These are phyloP conservation scores for Tylopilus subfusipes DNA, from an alignment of 768 basidiomycete species.

Conservation along the genomic window DNA sequence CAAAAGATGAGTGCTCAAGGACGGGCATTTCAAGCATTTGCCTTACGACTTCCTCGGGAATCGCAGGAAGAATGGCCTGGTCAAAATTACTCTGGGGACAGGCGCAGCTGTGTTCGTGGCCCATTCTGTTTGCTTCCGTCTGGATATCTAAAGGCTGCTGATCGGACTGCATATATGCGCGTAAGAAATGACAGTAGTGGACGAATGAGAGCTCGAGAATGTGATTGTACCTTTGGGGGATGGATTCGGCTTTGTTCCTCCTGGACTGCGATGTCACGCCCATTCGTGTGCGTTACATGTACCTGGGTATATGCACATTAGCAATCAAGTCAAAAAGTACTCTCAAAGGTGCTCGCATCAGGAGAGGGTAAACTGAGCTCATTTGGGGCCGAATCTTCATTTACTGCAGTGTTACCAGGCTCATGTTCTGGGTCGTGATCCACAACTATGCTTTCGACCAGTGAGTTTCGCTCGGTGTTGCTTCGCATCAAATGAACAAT, in stretches of 20 bases:
- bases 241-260: neutral
- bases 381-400: neutral
- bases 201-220: neutral
- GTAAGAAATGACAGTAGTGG: neutral
- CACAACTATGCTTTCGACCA: neutral
- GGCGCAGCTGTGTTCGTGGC: neutral
- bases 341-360: conserved; percentile 1
- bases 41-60: conserved; percentile 12
- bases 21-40: neutral
- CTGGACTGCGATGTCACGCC: neutral
- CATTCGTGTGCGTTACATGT: neutral
- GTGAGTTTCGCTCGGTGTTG: neutral
- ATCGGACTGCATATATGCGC: conserved; percentile 23
- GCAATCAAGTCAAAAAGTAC: neutral
- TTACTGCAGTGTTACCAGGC: neutral
- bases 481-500: neutral
- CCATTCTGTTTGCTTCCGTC: neutral
- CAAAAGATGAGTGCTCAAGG: conserved; percentile 1
- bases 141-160: neutral
- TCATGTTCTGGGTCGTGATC: neutral
- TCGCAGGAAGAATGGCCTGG: neutral
- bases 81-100: neutral
- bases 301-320: conserved; percentile 17
- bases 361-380: neutral
- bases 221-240: conserved; percentile 6